Conservation (phyloP, 2,329 filamentous ascomycete genomes). For the Colletotrichum sp. region DNA sequence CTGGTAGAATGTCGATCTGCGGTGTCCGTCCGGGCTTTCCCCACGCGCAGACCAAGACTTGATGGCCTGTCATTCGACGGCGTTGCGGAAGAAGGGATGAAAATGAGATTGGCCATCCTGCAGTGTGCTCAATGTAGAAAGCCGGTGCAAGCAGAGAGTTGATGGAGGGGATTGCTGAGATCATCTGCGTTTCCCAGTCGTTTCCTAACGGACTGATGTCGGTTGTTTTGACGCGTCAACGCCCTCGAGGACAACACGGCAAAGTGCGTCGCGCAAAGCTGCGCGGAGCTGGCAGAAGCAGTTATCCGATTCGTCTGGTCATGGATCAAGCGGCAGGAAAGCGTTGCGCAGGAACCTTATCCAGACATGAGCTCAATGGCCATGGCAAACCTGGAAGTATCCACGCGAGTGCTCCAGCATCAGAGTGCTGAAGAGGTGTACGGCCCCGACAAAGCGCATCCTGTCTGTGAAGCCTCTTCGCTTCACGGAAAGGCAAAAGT, state of each 20-base stretch:
- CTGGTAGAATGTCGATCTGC: background rate
- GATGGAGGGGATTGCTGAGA: background rate
- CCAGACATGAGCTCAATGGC: background rate
- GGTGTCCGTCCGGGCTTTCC: constrained; percentile 19
- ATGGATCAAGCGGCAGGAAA: background rate
- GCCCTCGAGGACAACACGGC: background rate
- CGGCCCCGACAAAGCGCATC: background rate
- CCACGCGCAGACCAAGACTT: background rate
- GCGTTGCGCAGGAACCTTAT: background rate
- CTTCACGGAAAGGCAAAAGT: background rate
- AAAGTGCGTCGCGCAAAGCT: background rate
- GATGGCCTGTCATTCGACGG: constrained; percentile 1
- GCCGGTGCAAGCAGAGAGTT: background rate
- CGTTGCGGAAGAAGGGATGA: background rate
- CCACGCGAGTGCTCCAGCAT: background rate
- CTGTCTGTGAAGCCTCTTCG: background rate
- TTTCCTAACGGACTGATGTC: background rate
- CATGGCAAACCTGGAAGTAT: background rate
- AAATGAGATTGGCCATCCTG: background rate
- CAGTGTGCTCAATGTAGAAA: background rate
- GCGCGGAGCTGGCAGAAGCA: background rate
- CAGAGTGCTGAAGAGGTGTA: background rate
- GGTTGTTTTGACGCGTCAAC: background rate
- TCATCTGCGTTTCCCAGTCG: background rate
- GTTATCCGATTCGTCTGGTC: background rate